phyloP scores from a whole-genome alignment of 805 yeast species.

The Ogataea salicorniae region DNA sequence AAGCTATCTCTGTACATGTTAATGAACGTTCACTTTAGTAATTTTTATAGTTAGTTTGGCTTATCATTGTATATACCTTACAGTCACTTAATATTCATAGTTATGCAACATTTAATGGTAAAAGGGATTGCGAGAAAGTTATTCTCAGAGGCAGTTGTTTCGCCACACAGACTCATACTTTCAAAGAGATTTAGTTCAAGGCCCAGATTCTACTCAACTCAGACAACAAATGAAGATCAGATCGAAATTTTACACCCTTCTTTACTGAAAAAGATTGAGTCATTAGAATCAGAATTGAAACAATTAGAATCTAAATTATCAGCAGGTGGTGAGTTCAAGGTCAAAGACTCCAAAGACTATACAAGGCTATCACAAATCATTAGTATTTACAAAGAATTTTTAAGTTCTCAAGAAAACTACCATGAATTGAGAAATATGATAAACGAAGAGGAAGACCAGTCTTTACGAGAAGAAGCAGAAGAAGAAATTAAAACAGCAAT shows the following conservation, averaged over 20 bases:
- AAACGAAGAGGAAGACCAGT: constrained; percentile 37
- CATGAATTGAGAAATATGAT: constrained; percentile 32
- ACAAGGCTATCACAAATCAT: constrained; percentile 41
- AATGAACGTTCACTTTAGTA: too few species aligned
- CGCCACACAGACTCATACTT: background rate
- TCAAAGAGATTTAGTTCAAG: background rate
- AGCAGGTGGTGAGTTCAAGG: constrained; percentile 37
- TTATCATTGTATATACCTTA: too few species aligned
- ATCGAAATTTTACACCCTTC: constrained; percentile 39
- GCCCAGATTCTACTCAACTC: background rate
- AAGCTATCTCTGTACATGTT: too few species aligned
- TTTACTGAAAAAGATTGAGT: constrained; percentile 42
- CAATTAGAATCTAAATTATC: constrained; percentile 39
- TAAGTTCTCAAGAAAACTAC: constrained; percentile 26
- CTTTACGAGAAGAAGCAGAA: constrained; percentile 54
- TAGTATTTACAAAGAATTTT: constrained; percentile 37
- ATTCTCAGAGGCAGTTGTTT: too few species aligned
- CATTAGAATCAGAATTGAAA: constrained; percentile 36
- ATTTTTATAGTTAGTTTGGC: too few species aligned
- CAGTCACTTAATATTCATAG: too few species aligned
- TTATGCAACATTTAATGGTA: too few species aligned
- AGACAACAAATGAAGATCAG: constrained; percentile 3
- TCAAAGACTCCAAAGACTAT: constrained; percentile 43
- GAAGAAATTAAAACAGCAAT: constrained; percentile 44
- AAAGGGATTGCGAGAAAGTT: too few species aligned